These are phyloP conservation scores for Xanthoceras sorbifolium DNA, from an alignment of 345 rosid genomes.

Conservation along the genomic window DNA sequence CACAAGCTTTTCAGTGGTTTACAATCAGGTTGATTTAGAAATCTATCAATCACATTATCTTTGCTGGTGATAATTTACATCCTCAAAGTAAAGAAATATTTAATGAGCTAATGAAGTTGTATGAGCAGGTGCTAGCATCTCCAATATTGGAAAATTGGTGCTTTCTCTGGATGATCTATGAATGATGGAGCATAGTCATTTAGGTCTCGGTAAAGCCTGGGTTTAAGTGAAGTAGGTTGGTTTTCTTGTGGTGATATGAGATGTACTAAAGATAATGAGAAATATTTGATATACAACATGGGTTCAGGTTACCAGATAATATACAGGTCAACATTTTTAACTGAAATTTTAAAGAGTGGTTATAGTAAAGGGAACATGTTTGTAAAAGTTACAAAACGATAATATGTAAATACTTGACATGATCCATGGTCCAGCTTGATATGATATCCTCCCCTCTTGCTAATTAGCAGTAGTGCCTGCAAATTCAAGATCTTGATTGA, in stretches of 20 bases:
- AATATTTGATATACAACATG: background rate
- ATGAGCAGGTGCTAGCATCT: constrained; percentile 27
- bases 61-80: constrained; percentile 36
- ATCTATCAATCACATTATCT: constrained; percentile 2
- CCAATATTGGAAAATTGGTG: background rate
- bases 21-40: background rate
- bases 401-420: background rate
- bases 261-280: background rate
- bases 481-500: background rate
- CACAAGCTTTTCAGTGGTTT: background rate
- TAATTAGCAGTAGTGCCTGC: background rate
- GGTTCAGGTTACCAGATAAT: background rate
- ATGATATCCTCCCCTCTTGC: background rate
- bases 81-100: constrained; percentile 29
- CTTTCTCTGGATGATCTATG: constrained; percentile 2
- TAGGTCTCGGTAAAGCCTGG: no score
- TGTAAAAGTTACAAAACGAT: background rate
- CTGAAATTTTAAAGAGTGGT: background rate
- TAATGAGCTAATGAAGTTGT: constrained; percentile 28
- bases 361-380: background rate
- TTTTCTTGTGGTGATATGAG: background rate
- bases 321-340: background rate
- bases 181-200: background rate
- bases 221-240: background rate
- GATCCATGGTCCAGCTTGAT: background rate